These are phyloP conservation scores for Ceratocystiopsis minuta DNA, from an alignment of 2,329 filamentous ascomycete genomes.

Conservation along the genomic window DNA sequence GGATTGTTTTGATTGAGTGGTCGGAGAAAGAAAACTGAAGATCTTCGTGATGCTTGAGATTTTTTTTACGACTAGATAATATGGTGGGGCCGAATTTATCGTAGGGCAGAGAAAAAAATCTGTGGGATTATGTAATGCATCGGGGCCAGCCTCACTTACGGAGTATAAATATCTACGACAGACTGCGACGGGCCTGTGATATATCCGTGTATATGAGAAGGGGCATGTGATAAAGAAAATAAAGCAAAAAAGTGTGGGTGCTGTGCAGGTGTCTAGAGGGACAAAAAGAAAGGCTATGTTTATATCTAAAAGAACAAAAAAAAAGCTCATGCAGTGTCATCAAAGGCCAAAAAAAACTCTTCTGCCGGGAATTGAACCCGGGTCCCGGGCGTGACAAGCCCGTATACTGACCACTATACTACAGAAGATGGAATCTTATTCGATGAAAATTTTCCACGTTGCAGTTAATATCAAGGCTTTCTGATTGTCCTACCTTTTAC, in stretches of 20 bases:
- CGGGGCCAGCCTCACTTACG: too few species aligned
- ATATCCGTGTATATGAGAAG: too few species aligned
- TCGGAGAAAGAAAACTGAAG: not conserved
- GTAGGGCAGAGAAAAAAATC: not conserved
- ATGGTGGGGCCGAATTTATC: conserved; percentile 1
- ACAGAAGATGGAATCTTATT: conserved; percentile 5
- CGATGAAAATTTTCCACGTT: not conserved
- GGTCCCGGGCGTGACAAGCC: conserved; percentile 8
- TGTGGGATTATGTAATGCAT: not conserved
- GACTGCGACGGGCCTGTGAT: too few species aligned
- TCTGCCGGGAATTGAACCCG: conserved; percentile 7
- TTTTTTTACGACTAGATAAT: not conserved
- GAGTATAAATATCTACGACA: too few species aligned
- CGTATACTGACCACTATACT: conserved; percentile 10
- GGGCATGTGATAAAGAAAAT: not conserved
- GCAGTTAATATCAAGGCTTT: too few species aligned
- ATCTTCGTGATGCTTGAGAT: not conserved
- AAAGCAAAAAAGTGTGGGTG: not conserved
- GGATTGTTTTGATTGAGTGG: not conserved
- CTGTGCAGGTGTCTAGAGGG: too few species aligned
- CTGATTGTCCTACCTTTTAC: too few species aligned
- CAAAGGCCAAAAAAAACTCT: conserved; percentile 1
- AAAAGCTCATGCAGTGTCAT: not conserved
- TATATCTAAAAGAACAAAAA: not conserved
- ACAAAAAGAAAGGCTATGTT: too few species aligned